phyloP scores from a whole-genome alignment of 345 rosid genomes.

The Combretum micranthum region DNA sequence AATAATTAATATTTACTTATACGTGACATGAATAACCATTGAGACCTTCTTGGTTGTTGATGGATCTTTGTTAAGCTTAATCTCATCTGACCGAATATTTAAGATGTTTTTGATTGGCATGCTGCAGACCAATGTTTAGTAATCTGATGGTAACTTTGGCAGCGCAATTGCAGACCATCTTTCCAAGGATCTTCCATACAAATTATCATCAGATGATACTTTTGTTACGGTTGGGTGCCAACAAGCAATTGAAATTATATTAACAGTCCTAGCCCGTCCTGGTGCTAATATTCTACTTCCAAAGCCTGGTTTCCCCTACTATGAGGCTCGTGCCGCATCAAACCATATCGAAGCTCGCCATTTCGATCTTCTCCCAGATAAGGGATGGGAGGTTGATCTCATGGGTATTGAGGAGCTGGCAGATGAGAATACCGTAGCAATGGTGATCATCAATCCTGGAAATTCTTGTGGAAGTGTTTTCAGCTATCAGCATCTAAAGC shows the following conservation, averaged over 20 bases:
- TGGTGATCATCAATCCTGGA: slow-evolving; percentile 59
- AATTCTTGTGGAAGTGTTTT: slow-evolving; percentile 66
- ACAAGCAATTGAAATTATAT: slow-evolving; percentile 46
- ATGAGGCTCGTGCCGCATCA: slow-evolving; percentile 35
- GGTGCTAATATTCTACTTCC: slow-evolving; percentile 65
- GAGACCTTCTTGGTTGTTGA: too few relatives aligned
- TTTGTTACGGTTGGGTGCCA: slow-evolving; percentile 49
- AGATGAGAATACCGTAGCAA: slow-evolving; percentile 55
- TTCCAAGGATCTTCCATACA: slow-evolving; percentile 44
- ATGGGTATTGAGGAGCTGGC: slow-evolving; percentile 47
- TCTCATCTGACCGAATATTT: too few relatives aligned
- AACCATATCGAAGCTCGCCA: slow-evolving; percentile 46
- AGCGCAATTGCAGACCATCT: slow-evolving; percentile 65
- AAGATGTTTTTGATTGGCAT: too few relatives aligned
- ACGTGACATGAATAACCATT: too few relatives aligned
- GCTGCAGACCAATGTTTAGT: not conserved
- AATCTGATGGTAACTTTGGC: not conserved
- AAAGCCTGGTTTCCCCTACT: slow-evolving; percentile 53
- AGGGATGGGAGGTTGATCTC: slow-evolving; percentile 64
- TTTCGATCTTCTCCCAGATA: slow-evolving; percentile 59
- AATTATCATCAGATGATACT: slow-evolving; percentile 45
- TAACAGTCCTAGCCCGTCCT: slow-evolving; percentile 43
- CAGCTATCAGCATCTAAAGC: slow-evolving; percentile 44
- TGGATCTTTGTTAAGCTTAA: too few relatives aligned
- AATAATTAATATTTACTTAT: too few relatives aligned